Base-by-base conservation (phyloP, 2,329 filamentous ascomycete species). In the Colletotrichum paranaense region DNA sequence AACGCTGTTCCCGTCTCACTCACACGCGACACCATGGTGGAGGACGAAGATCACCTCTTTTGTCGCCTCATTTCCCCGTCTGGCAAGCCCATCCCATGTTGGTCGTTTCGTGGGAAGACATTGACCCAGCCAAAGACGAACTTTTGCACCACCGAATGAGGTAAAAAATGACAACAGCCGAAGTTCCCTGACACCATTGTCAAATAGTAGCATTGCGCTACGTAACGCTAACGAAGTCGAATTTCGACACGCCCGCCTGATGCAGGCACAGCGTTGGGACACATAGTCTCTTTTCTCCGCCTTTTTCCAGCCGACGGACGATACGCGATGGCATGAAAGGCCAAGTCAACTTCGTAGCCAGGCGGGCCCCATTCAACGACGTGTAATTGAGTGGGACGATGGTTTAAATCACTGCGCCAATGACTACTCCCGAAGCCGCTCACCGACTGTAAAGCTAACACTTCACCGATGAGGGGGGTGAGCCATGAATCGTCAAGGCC, bases 1-100 rank as follows among this genome's bases (percentile, higher is more conserved):
- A 32, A 58, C n/a, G 52, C 35, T 60, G 59, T 55, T 30, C 60
- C 66, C 60, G 60, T 70, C 59, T 70, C 64, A 46, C 59, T 70
- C 64, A 35, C 46, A 42, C 30, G 59, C 53, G 56, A 46, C 52
- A 35, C 28, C 30, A 60, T 52, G 49, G 19, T 38, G 38, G 26
- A 55, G 30, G 26, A 63, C 35, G 49, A 49, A 28, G 30, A 55
- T 42, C 26, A n/a, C 52, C 22, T 32, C 32, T 52, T 32, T 19
- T 55, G 19, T 35, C 32, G 57, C 65, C 53, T 69, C 58, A 55
- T 68, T 68, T 68, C 14, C 38, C 26, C 38, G 65, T 42, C 49
- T 32, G 57, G 46, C 67, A 49, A 69, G 70, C 67, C 30, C 59
- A 60, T 60, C 67, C 60, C 55, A 52, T 56, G 30, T 69, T 69